A percentile compares a stretch with the other conserved stretches of the same genome.
Evolutionary conservation across 2,329 filamentous ascomycete genomes (phyloP).

Genomic region (Fusarium dimerum): DNA sequence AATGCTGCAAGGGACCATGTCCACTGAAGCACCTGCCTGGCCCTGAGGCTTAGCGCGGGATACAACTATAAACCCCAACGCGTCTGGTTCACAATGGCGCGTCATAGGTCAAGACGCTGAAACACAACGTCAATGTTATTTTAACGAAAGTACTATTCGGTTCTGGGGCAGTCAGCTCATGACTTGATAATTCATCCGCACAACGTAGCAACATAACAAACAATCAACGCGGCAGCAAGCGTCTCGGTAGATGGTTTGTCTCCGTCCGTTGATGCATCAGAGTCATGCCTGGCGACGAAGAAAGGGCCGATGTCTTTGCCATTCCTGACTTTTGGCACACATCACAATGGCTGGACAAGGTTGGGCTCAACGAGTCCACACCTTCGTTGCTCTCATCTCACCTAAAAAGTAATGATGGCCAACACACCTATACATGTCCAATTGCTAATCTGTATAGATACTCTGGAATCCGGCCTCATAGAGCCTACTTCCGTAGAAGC

Average conservation of each 20-base stretch:
- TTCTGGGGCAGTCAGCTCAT: no score
- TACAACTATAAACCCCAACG: neutral
- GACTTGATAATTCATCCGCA: neutral
- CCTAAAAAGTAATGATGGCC: constrained; percentile 32
- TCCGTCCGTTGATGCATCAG: neutral
- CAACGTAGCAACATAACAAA: neutral
- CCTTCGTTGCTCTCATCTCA: constrained; percentile 47
- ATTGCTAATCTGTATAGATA: constrained; percentile 12
- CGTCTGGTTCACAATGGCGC: neutral
- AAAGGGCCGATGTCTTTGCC: constrained; percentile 59
- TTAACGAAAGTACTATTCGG: no score
- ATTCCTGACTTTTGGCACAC: constrained; percentile 62
- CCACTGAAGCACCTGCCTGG: neutral
- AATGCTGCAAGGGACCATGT: neutral
- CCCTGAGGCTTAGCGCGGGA: neutral
- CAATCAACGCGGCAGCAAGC: neutral
- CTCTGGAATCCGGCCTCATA: constrained; percentile 14
- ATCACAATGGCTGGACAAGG: constrained; percentile 49
- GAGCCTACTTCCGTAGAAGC: constrained; percentile 21
- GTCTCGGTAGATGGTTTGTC: constrained; percentile 12
- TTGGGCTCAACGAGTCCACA: constrained; percentile 17
- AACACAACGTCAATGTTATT: neutral
- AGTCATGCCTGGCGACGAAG: constrained; percentile 40
- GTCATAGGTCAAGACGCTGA: neutral
- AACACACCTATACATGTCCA: neutral